phyloP scores from a whole-genome alignment of 768 basidiomycete species.

The Neoboletus subvelutipes region DNA sequence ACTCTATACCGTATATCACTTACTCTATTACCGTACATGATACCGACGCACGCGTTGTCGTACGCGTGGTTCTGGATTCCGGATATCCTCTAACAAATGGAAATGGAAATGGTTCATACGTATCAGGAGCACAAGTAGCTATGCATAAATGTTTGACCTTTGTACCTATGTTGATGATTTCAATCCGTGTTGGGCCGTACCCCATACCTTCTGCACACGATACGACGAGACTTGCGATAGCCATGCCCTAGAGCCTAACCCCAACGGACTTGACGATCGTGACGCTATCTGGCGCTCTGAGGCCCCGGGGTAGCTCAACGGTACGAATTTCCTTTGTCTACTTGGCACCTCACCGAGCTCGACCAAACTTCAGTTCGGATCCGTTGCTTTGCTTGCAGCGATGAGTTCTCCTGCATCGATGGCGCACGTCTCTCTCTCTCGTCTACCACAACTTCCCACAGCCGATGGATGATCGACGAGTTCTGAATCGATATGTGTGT shows the following conservation, averaged over 20 bases:
- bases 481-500: too few relatives aligned
- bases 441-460: too few relatives aligned
- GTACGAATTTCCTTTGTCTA: slow-evolving; percentile 26
- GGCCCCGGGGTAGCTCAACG: slow-evolving; percentile 12
- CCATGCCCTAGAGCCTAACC: slow-evolving; percentile 57
- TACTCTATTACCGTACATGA: slow-evolving; percentile 18
- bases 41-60: slow-evolving; percentile 4
- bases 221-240: slow-evolving; percentile 63
- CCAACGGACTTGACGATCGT: slow-evolving; percentile 90
- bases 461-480: too few relatives aligned
- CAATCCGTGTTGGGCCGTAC: slow-evolving; percentile 47
- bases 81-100: background rate
- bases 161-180: slow-evolving; percentile 41
- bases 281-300: slow-evolving; percentile 43
- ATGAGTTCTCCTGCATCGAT: too few relatives aligned
- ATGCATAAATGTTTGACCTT: background rate
- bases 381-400: too few relatives aligned
- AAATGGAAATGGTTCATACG: slow-evolving; percentile 4
- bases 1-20: slow-evolving; percentile 12
- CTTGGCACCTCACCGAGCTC: slow-evolving; percentile 75
- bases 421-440: too few relatives aligned
- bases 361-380: too few relatives aligned
- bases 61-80: slow-evolving; percentile 4
- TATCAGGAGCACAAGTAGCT: slow-evolving; percentile 5
- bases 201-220: slow-evolving; percentile 29